Conservation (phyloP, 2,329 filamentous ascomycete species). For the Epichloe uncinata region DNA sequence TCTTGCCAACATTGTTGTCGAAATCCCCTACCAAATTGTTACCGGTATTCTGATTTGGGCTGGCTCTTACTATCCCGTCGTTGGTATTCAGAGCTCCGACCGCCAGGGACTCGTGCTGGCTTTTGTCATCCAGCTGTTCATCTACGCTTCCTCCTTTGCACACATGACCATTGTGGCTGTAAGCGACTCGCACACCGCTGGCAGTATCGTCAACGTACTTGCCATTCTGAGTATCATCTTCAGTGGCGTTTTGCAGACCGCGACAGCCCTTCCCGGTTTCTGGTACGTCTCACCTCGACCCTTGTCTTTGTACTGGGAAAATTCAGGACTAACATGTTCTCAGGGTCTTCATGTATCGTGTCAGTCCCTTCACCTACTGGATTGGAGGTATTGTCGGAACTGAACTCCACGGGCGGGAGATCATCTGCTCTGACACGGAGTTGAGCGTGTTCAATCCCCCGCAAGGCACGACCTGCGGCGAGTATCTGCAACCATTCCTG, state of each 20-base stretch:
- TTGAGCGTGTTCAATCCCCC: constrained; percentile 55
- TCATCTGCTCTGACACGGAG: constrained; percentile 42
- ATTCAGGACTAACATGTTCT: background rate
- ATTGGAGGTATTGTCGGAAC: constrained; percentile 55
- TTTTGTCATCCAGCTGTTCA: constrained; percentile 50
- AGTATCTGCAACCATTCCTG: constrained; percentile 49
- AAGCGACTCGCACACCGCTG: constrained; percentile 54
- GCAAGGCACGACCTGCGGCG: constrained; percentile 43
- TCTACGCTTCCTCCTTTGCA: constrained; percentile 60
- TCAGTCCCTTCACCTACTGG: constrained; percentile 55
- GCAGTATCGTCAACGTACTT: constrained; percentile 46
- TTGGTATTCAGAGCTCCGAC: constrained; percentile 33
- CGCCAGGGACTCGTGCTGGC: constrained; percentile 54
- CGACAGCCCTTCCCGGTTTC: constrained; percentile 49
- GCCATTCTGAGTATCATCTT: constrained; percentile 47
- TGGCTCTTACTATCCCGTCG: constrained; percentile 55
- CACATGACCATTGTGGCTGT: constrained; percentile 62
- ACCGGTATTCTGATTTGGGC: constrained; percentile 50
- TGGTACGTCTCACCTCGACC: constrained; percentile 25
- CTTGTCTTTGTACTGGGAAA: background rate
- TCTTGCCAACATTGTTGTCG: constrained; percentile 56
- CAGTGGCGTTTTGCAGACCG: constrained; percentile 49
- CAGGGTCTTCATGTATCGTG: constrained; percentile 56
- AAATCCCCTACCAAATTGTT: constrained; percentile 57
- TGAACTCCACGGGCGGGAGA: constrained; percentile 40